These are phyloP conservation scores for Nemania serpens DNA, from an alignment of 2,329 filamentous ascomycete species.

Conservation along the genomic window DNA sequence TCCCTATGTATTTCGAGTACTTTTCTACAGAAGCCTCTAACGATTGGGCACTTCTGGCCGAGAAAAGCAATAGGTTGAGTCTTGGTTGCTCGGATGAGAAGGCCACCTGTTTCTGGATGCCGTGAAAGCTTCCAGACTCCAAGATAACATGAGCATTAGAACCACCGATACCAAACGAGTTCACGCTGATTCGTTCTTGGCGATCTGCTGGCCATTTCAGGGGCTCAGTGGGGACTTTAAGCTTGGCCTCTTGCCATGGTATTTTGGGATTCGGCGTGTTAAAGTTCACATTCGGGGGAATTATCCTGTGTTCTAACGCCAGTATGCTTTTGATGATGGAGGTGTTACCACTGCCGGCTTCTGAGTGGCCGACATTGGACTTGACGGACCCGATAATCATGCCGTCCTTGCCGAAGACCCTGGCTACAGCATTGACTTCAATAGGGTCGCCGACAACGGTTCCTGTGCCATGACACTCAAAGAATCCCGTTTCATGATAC, in stretches of 20 bases:
- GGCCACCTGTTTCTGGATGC: no score
- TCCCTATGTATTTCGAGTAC: no score
- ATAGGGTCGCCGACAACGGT: background rate
- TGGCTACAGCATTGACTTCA: background rate
- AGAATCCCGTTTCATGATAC: background rate
- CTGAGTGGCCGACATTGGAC: conserved; percentile 29
- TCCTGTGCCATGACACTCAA: conserved; percentile 10
- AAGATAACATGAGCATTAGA: conserved; percentile 1
- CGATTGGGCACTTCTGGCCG: no score
- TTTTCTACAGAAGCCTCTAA: background rate
- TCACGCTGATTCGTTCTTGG: no score
- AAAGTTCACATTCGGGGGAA: conserved; percentile 15
- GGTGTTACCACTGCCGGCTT: conserved; percentile 27
- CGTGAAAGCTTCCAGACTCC: background rate
- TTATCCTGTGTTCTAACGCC: conserved; percentile 17
- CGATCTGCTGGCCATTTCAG: background rate
- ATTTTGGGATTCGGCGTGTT: background rate
- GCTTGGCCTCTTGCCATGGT: background rate
- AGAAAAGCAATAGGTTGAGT: no score
- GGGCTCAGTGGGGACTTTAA: background rate
- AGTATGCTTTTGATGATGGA: conserved; percentile 24
- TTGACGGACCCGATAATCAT: conserved; percentile 14
- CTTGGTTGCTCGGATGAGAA: no score
- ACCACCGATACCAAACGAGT: conserved; percentile 15
- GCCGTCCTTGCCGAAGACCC: no score